These are phyloP conservation scores for Gynostemma pentaphyllum DNA, from an alignment of 306 rosid species.

Conservation along the genomic window DNA sequence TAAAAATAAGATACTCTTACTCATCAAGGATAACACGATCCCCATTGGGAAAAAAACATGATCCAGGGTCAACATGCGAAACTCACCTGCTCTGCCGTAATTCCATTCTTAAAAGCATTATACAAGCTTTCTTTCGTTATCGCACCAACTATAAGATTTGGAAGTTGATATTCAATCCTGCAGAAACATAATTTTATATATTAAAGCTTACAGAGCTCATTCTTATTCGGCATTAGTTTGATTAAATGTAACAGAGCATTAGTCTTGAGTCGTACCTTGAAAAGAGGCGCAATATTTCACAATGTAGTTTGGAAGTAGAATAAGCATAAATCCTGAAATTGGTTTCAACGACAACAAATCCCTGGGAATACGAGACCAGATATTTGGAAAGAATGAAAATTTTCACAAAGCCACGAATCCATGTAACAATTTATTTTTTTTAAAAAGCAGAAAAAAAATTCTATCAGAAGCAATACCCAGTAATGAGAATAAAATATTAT, in stretches of 20 bases:
- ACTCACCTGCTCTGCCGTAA: conserved; percentile 68
- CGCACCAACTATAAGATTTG: conserved; percentile 93
- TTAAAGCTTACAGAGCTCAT: too few relatives aligned
- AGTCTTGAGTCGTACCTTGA: conserved; percentile 34
- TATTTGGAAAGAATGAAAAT: background rate
- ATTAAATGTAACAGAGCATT: background rate
- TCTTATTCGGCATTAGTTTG: background rate
- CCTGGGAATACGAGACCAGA: conserved; percentile 28
- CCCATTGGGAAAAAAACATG: background rate
- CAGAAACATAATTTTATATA: background rate
- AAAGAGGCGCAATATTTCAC: conserved; percentile 87
- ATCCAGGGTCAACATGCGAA: background rate
- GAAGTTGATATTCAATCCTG: conserved; percentile 96
- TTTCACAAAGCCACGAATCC: background rate
- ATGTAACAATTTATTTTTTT: too few relatives aligned
- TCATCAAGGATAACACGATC: background rate
- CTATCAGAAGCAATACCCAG: too few relatives aligned
- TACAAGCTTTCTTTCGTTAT: conserved; percentile 94
- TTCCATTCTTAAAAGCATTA: conserved; percentile 86
- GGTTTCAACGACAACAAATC: conserved; percentile 88
- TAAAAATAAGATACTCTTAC: background rate
- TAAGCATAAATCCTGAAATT: conserved; percentile 88
- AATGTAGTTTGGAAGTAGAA: conserved; percentile 79
- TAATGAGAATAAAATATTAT: too few relatives aligned
- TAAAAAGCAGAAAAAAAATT: background rate